Evolutionary conservation across 352 stramenopile genomes (phyloP).

Genomic region (Pythium rishiriense): DNA sequence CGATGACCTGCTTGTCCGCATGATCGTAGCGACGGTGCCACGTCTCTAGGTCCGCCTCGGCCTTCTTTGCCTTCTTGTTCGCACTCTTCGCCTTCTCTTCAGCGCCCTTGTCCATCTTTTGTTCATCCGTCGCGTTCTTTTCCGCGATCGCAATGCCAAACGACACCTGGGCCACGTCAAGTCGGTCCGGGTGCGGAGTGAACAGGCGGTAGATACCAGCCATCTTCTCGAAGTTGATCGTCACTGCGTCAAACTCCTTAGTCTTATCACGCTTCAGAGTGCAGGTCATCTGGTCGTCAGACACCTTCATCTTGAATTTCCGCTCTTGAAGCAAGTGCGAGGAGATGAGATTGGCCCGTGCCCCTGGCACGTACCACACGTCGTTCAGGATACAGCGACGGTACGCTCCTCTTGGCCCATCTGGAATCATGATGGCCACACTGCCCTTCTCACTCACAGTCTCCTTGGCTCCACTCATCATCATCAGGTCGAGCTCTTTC

Average conservation of each 20-base stretch:
- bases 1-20: background rate
- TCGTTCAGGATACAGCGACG: background rate
- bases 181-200: background rate
- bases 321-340: background rate
- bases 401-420: background rate
- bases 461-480: background rate
- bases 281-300: background rate
- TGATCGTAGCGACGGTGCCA: constrained; percentile 9
- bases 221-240: background rate
- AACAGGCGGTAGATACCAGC: background rate
- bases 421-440: background rate
- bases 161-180: background rate
- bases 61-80: background rate
- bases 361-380: background rate
- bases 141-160: background rate
- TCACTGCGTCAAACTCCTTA: background rate
- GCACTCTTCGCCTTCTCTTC: constrained; percentile 1
- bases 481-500: background rate
- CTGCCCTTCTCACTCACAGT: background rate
- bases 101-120: background rate
- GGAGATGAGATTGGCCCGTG: background rate
- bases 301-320: background rate
- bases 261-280: background rate
- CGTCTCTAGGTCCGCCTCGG: background rate
- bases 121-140: background rate